Conservation (phyloP, 2,329 filamentous ascomycete species). For the Thielaviopsis euricoi region DNA sequence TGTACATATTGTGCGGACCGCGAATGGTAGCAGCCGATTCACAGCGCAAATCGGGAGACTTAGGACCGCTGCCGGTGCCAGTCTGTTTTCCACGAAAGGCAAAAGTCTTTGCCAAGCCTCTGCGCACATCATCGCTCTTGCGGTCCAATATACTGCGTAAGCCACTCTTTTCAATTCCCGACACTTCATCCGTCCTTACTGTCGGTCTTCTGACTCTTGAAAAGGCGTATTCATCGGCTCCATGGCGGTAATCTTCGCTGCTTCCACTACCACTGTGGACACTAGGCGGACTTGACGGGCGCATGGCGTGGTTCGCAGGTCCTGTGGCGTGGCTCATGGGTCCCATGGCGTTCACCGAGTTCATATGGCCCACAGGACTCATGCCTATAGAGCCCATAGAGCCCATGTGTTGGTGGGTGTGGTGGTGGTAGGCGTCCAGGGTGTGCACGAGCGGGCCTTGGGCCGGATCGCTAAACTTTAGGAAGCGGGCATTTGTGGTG, state of each 20-base stretch:
- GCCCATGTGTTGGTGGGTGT: background rate
- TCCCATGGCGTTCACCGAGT: background rate
- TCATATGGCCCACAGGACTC: background rate
- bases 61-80: slow-evolving; percentile 15
- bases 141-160: slow-evolving; percentile 36
- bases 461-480: slow-evolving; percentile 27
- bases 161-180: slow-evolving; percentile 38
- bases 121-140: slow-evolving; percentile 37
- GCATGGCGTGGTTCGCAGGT: background rate
- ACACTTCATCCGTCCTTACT: slow-evolving; percentile 32
- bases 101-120: slow-evolving; percentile 36
- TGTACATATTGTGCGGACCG: slow-evolving; percentile 9
- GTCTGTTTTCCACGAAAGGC: slow-evolving; percentile 32
- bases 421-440: slow-evolving; percentile 12
- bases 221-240: slow-evolving; percentile 26
- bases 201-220: slow-evolving; percentile 26
- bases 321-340: background rate
- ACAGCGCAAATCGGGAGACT: slow-evolving; percentile 12
- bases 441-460: slow-evolving; percentile 13
- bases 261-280: background rate
- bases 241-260: slow-evolving; percentile 1
- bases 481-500: slow-evolving; percentile 27
- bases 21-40: slow-evolving; percentile 15
- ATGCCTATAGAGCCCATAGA: background rate
- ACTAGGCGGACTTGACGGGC: slow-evolving; percentile 2